Conservation (phyloP, 176 grass and related monocot species). For the Themeda triandra region DNA sequence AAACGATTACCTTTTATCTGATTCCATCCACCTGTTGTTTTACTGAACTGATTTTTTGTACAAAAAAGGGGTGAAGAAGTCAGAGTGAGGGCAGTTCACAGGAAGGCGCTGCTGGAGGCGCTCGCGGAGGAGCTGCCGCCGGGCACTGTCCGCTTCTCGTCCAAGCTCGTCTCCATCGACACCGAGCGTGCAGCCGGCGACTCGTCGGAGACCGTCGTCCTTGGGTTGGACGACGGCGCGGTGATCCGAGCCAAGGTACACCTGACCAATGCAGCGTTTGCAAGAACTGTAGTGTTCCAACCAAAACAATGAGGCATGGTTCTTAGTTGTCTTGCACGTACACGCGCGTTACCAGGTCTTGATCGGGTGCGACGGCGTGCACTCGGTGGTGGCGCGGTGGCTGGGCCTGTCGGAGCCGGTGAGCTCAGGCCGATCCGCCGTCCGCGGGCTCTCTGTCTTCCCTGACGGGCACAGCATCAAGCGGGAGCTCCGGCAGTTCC, state of each 20-base stretch:
- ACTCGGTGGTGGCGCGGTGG: constrained; percentile 62
- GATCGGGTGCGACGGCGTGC: constrained; percentile 68
- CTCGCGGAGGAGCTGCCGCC: constrained; percentile 61
- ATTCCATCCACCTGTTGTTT: not conserved
- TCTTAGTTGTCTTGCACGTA: no score
- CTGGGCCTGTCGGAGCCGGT: constrained; percentile 47
- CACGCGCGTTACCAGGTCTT: constrained; percentile 26
- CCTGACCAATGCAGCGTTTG: not conserved
- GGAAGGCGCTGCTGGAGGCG: constrained; percentile 54
- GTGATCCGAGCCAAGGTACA: constrained; percentile 64
- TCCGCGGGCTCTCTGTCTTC: constrained; percentile 49
- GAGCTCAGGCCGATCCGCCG: constrained; percentile 29
- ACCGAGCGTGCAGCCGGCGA: not conserved
- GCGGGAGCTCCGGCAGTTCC: constrained; percentile 43
- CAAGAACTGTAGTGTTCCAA: not conserved
- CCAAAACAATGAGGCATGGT: no score
- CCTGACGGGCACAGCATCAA: constrained; percentile 43
- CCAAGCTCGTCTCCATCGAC: constrained; percentile 51
- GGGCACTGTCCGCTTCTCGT: constrained; percentile 64
- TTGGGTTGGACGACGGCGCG: constrained; percentile 56
- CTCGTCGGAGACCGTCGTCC: constrained; percentile 24
- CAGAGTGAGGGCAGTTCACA: constrained; percentile 29
- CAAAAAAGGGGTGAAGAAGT: not conserved
- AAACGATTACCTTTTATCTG: not conserved
- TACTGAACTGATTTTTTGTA: not conserved